Evolutionary conservation across 108 stramenopile genomes (phyloP).

Genomic region (Cyclostephanos tholiformis): DNA sequence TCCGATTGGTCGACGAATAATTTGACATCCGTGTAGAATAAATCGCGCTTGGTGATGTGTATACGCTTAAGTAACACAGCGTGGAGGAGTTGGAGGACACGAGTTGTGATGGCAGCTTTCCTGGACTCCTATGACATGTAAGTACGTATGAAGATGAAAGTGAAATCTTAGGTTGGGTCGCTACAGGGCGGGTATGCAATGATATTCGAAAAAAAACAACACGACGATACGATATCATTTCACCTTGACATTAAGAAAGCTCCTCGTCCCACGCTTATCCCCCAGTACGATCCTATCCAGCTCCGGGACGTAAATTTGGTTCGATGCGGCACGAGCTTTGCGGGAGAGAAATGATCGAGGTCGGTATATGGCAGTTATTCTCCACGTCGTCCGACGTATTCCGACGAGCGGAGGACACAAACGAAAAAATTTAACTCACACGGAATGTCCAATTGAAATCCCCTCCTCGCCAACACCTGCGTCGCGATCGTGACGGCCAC

Average conservation of each 20-base stretch:
- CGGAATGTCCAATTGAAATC: conserved; percentile 64
- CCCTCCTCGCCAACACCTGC: conserved; percentile 64
- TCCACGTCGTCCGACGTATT: too few species aligned
- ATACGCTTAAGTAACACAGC: conserved; percentile 89
- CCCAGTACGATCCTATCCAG: conserved; percentile 92
- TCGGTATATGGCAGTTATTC: too few species aligned
- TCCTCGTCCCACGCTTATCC: conserved; percentile 61
- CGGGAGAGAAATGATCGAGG: neutral
- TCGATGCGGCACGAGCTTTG: conserved; percentile 66
- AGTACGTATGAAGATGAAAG: neutral
- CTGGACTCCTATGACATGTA: conserved; percentile 64
- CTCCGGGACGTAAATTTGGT: conserved; percentile 91
- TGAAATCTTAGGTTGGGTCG: neutral
- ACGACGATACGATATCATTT: too few species aligned
- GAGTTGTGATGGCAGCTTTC: conserved; percentile 94
- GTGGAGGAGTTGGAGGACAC: conserved; percentile 94
- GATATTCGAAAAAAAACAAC: neutral
- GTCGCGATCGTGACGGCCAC: conserved; percentile 70
- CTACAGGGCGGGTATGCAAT: neutral
- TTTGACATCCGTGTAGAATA: conserved; percentile 99
- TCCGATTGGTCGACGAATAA: conserved; percentile 95
- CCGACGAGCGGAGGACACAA: too few species aligned
- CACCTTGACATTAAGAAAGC: conserved; percentile 74
- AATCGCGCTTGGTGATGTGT: conserved; percentile 98
- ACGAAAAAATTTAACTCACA: conserved; percentile 60